These are phyloP conservation scores for Metarhizium humberi DNA, from an alignment of 2,329 filamentous ascomycete genomes.

Conservation along the genomic window DNA sequence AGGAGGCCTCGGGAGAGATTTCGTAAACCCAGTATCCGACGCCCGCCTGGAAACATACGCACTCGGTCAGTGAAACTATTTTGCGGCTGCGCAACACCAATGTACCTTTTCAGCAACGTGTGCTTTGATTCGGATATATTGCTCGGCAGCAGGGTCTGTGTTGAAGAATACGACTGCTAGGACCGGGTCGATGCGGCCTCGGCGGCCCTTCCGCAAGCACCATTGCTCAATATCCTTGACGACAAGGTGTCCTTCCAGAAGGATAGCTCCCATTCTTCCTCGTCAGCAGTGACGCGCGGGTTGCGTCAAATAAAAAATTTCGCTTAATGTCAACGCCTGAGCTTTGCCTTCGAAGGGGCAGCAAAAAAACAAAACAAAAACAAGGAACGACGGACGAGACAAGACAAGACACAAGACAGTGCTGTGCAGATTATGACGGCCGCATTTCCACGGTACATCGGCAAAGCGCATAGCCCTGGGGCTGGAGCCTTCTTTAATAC, in stretches of 20 bases:
- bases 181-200: background rate
- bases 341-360: background rate
- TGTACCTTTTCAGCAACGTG: background rate
- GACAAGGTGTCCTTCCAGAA: conserved; percentile 5
- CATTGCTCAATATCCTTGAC: background rate
- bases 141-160: background rate
- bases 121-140: background rate
- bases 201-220: background rate
- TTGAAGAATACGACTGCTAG: background rate
- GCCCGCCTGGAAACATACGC: background rate
- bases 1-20: background rate
- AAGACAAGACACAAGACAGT: background rate
- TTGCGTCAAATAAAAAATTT: too few species aligned
- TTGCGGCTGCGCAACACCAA: background rate
- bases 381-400: background rate
- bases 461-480: too few species aligned
- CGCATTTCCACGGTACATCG: too few species aligned
- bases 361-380: background rate
- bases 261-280: conserved; percentile 12
- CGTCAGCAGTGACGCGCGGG: too few species aligned
- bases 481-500: background rate
- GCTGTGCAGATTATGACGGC: too few species aligned
- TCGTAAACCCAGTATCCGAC: background rate
- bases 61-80: background rate
- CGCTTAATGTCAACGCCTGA: too few species aligned